Percentiles rank a stretch among this genome's conserved stretches.
These are phyloP conservation scores for Salix arbutifolia DNA, from an alignment of 345 rosid genomes.

Conservation along the genomic window DNA sequence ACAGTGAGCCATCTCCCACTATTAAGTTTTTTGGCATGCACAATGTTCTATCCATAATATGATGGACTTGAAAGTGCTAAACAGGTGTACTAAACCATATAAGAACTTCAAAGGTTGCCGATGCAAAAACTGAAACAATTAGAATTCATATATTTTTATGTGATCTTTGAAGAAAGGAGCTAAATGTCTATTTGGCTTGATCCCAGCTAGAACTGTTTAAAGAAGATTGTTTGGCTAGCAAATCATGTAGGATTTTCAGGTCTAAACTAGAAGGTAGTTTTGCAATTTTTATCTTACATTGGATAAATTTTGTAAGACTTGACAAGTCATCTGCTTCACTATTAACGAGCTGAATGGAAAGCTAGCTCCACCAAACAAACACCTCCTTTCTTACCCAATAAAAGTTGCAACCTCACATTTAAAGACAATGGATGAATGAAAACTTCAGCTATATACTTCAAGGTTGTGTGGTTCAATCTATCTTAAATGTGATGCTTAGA, in stretches of 20 bases:
- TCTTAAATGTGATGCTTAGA: neutral
- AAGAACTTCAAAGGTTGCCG: neutral
- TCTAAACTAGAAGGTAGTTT: neutral
- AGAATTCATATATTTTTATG: neutral
- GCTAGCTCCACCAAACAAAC: neutral
- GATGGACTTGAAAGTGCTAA: neutral
- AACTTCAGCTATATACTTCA: neutral
- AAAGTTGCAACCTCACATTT: neutral
- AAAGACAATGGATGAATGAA: neutral
- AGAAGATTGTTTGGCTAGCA: neutral
- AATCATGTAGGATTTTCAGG: neutral
- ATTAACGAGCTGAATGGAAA: neutral
- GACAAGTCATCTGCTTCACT: neutral
- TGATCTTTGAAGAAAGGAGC: neutral
- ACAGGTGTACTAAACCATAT: neutral
- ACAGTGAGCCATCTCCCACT: neutral
- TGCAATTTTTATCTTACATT: neutral
- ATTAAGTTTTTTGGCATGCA: neutral
- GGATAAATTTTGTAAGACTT: neutral
- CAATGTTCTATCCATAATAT: neutral
- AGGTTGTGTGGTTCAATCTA: neutral
- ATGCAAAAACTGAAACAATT: neutral
- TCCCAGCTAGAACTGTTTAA: neutral
- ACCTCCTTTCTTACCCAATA: neutral
- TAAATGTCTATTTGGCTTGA: neutral